Conservation (phyloP, 2,329 filamentous ascomycete species). For the Aspergillus sp. region DNA sequence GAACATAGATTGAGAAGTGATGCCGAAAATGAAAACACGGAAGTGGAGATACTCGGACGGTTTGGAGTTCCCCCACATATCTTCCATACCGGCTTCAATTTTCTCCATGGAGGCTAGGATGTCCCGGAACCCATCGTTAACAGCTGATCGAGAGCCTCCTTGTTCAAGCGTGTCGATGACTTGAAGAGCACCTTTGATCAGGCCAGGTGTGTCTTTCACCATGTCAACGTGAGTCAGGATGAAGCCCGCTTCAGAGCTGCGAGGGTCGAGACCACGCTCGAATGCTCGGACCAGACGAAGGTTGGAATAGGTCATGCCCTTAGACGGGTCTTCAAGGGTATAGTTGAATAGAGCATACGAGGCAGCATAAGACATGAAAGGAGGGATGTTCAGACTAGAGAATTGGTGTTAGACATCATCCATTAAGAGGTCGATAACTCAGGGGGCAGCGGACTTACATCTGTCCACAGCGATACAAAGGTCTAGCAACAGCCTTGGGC, state of each 20-base stretch:
- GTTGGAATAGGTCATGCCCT: slow-evolving; percentile 59
- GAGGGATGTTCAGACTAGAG: slow-evolving; percentile 69
- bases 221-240: slow-evolving; percentile 96
- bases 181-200: slow-evolving; percentile 71
- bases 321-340: slow-evolving; percentile 55
- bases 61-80: slow-evolving; percentile 88
- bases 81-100: slow-evolving; percentile 80
- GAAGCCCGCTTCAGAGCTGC: slow-evolving; percentile 89
- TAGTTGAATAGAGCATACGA: slow-evolving; percentile 66
- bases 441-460: slow-evolving; percentile 64
- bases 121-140: slow-evolving; percentile 64
- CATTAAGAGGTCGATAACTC: not conserved
- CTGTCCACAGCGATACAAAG: slow-evolving; percentile 79
- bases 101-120: slow-evolving; percentile 65
- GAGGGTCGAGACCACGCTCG: slow-evolving; percentile 81
- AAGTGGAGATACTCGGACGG: slow-evolving; percentile 83
- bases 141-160: slow-evolving; percentile 52
- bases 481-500: slow-evolving; percentile 72
- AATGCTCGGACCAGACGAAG: slow-evolving; percentile 87
- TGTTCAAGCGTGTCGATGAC: slow-evolving; percentile 60
- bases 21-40: slow-evolving; percentile 96
- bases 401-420: not conserved
- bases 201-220: slow-evolving; percentile 78
- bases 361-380: slow-evolving; percentile 83
- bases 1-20: slow-evolving; percentile 92